Percentiles rank a stretch among this genome's conserved stretches.
phyloP scores from a whole-genome alignment of 2,329 filamentous ascomycete genomes.

The Aureobasidium sp. region DNA sequence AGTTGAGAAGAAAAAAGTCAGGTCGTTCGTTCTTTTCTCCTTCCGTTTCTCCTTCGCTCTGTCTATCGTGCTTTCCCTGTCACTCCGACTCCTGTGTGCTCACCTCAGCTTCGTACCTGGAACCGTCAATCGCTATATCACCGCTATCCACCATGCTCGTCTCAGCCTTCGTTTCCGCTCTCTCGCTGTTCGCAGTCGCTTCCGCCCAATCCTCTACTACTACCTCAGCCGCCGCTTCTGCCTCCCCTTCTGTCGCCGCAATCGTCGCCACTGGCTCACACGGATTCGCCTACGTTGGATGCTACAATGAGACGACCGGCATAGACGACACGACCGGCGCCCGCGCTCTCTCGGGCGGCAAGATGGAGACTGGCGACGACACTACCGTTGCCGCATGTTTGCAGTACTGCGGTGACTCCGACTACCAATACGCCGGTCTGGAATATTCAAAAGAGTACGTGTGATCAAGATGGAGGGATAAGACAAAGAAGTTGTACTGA shows the following conservation, averaged over 20 bases:
- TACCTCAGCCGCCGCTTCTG: constrained; percentile 22
- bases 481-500: background rate
- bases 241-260: constrained; percentile 16
- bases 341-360: constrained; percentile 40
- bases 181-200: constrained; percentile 15
- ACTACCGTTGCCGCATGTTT: constrained; percentile 48
- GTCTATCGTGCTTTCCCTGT: background rate
- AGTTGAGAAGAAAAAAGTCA: background rate
- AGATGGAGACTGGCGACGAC: constrained; percentile 28
- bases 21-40: background rate
- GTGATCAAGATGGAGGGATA: background rate
- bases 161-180: constrained; percentile 8
- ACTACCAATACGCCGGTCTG: constrained; percentile 42
- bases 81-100: background rate
- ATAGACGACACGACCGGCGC: constrained; percentile 29
- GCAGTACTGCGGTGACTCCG: constrained; percentile 38
- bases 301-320: constrained; percentile 49
- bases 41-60: background rate
- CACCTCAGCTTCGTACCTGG: background rate
- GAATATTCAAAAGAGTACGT: constrained; percentile 44
- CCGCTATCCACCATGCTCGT: background rate
- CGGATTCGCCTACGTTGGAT: constrained; percentile 46
- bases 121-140: background rate
- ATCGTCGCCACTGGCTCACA: constrained; percentile 3
- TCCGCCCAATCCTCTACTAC: constrained; percentile 19